Conservation (phyloP, 805 yeast genomes). For the Ogataea naganishii region DNA sequence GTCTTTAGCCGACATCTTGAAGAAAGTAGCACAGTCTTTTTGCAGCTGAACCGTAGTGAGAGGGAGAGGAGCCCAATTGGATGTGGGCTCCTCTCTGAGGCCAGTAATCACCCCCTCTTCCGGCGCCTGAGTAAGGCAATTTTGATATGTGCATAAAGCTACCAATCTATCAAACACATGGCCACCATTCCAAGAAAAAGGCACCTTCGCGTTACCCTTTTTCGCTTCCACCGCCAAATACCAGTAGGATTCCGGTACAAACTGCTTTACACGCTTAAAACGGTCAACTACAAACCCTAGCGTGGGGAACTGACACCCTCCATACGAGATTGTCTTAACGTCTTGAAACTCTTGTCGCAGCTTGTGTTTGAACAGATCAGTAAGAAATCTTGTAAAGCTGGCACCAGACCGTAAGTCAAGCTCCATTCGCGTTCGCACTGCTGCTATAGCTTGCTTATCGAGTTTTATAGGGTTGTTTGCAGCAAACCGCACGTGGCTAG, state of each 20-base stretch:
- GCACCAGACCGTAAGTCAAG: slow-evolving; percentile 85
- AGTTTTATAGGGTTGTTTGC: slow-evolving; percentile 59
- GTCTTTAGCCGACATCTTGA: slow-evolving; percentile 72
- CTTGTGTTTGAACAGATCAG: slow-evolving; percentile 36
- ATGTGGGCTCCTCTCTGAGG: slow-evolving; percentile 52
- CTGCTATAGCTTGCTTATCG: slow-evolving; percentile 65
- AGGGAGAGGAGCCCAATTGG: slow-evolving; percentile 80
- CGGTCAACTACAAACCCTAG: slow-evolving; percentile 94
- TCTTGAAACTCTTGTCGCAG: slow-evolving; percentile 19
- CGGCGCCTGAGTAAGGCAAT: slow-evolving; percentile 40
- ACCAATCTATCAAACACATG: slow-evolving; percentile 66
- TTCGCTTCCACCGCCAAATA: slow-evolving; percentile 44
- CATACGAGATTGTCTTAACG: slow-evolving; percentile 54
- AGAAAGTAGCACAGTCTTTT: slow-evolving; percentile 67
- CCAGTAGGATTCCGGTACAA: slow-evolving; percentile 80
- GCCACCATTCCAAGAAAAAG: slow-evolving; percentile 65
- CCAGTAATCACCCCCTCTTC: slow-evolving; percentile 42
- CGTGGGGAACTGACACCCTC: slow-evolving; percentile 94
- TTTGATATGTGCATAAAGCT: slow-evolving; percentile 57
- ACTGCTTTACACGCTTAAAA: slow-evolving; percentile 62
- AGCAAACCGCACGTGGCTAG: slow-evolving; percentile 63
- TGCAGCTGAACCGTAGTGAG: slow-evolving; percentile 91
- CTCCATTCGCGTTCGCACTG: slow-evolving; percentile 81
- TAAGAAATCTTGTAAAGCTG: slow-evolving; percentile 76
- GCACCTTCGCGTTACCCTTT: slow-evolving; percentile 30